These are phyloP conservation scores for Plenodomus tracheiphilus DNA, from an alignment of 2,329 filamentous ascomycete species.

Conservation along the genomic window DNA sequence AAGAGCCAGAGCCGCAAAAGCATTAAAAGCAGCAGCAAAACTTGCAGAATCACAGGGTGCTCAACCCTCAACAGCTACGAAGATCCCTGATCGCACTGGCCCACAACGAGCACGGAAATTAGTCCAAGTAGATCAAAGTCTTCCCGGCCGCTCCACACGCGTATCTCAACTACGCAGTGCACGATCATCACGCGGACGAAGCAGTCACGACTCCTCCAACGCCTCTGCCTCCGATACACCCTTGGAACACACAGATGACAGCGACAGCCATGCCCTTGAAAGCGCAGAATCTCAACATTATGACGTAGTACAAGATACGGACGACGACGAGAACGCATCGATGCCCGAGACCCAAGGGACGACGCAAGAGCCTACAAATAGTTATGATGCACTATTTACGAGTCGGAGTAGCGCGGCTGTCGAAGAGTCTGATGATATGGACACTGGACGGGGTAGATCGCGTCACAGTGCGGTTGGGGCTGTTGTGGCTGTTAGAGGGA, in stretches of 20 bases:
- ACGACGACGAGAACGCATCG: constrained; percentile 13
- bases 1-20: constrained; percentile 20
- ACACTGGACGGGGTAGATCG: constrained; percentile 1
- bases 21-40: constrained; percentile 11
- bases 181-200: not conserved
- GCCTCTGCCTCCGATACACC: not conserved
- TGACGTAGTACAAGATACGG: constrained; percentile 10
- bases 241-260: not conserved
- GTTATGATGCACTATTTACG: not conserved
- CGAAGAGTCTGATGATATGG: not conserved
- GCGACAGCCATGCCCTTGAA: not conserved
- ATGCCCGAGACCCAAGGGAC: not conserved
- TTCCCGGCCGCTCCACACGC: not conserved
- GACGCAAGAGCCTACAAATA: not conserved
- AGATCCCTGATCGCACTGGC: not conserved
- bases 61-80: not conserved
- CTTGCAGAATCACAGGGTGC: constrained; percentile 3
- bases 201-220: not conserved
- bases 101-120: not conserved
- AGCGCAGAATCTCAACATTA: not conserved
- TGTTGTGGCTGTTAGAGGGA: constrained; percentile 4
- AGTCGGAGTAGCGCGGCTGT: not conserved
- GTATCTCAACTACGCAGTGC: not conserved
- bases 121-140: not conserved
- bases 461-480: constrained; percentile 1